These are phyloP conservation scores for Hordeum pubiflorum DNA, from an alignment of 202 grass and related monocot genomes.

Conservation along the genomic window DNA sequence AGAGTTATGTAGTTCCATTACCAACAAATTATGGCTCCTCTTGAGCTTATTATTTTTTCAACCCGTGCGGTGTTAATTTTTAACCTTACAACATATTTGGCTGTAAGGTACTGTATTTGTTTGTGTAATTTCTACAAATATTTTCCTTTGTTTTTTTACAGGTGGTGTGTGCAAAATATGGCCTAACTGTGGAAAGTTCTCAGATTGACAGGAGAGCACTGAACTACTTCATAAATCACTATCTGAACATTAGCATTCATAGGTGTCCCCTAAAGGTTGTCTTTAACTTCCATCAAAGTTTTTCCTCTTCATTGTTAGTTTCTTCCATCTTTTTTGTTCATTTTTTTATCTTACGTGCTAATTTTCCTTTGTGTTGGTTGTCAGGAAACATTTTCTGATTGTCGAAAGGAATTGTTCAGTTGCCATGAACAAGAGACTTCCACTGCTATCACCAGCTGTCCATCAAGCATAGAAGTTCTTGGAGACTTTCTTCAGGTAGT, in stretches of 20 bases:
- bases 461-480: slow-evolving; percentile 22
- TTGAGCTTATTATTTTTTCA: neutral
- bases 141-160: slow-evolving; percentile 20
- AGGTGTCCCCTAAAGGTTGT: slow-evolving; percentile 40
- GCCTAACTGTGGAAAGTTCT: slow-evolving; percentile 24
- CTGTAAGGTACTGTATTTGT: neutral
- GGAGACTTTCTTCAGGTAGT: slow-evolving; percentile 44
- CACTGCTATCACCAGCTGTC: slow-evolving; percentile 1
- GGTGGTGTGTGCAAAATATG: slow-evolving; percentile 50
- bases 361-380: slow-evolving; percentile 1
- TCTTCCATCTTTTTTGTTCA: neutral
- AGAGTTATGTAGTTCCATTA: neutral
- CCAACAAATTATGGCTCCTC: neutral
- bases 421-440: slow-evolving; percentile 18
- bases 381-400: slow-evolving; percentile 26
- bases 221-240: slow-evolving; percentile 38
- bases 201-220: slow-evolving; percentile 41
- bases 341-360: neutral
- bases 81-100: neutral
- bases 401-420: slow-evolving; percentile 32
- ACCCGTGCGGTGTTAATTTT: neutral
- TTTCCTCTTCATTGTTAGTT: slow-evolving; percentile 5
- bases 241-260: slow-evolving; percentile 37
- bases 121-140: neutral
- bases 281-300: neutral